phyloP scores from a whole-genome alignment of 345 rosid genomes.

The Acer yangbiense region DNA sequence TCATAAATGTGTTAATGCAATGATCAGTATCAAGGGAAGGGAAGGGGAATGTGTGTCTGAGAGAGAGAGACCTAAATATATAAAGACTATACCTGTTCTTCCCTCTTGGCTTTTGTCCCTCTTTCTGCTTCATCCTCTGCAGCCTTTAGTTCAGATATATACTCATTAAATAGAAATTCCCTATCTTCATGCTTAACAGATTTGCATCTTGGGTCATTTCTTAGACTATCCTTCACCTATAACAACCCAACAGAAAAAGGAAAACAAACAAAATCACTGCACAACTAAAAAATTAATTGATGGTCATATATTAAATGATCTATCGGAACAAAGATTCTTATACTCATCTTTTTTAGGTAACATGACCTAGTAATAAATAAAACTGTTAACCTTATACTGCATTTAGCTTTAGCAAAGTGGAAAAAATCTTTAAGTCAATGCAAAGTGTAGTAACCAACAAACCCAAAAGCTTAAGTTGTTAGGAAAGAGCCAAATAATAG shows the following conservation, averaged over 20 bases:
- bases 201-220: constrained; percentile 86
- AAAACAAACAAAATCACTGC: background rate
- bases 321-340: background rate
- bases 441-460: background rate
- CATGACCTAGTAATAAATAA: background rate
- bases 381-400: background rate
- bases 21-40: background rate
- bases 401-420: background rate
- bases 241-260: constrained; percentile 14
- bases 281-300: background rate
- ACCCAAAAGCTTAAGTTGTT: too few relatives aligned
- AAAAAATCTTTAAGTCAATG: background rate
- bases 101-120: constrained; percentile 66
- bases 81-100: constrained; percentile 68
- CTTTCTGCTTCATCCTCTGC: constrained; percentile 62
- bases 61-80: background rate
- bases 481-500: too few relatives aligned
- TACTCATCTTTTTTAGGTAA: background rate
- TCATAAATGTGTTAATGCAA: background rate
- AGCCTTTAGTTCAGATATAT: constrained; percentile 73
- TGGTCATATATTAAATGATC: background rate
- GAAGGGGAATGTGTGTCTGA: background rate
- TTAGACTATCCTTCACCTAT: constrained; percentile 83
- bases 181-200: constrained; percentile 79
- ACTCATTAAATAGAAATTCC: constrained; percentile 78